Percentiles rank a stretch among this genome's conserved stretches.
Evolutionary conservation across 78 protist genomes (phyloP).

Genomic region (Dictyostelium brefeldianum): DNA sequence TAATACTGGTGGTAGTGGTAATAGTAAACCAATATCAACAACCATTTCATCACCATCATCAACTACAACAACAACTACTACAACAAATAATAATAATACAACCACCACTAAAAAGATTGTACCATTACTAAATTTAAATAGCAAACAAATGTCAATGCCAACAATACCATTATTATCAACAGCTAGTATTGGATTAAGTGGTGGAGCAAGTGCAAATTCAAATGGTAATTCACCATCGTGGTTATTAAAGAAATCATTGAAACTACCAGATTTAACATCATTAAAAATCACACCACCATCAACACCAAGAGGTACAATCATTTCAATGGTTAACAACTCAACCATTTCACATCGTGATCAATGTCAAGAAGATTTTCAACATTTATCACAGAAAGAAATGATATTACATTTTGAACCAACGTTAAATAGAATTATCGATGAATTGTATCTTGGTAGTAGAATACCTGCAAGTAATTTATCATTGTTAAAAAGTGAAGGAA

Average conservation of each 20-base stretch:
- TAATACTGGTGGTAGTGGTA: not conserved
- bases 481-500: slow-evolving; percentile 48
- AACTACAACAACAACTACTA: not conserved
- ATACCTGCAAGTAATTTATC: slow-evolving; percentile 49
- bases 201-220: not conserved
- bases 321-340: not conserved
- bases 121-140: slow-evolving; percentile 13
- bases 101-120: not conserved
- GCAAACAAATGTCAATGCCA: slow-evolving; percentile 59
- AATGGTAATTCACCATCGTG: not conserved
- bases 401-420: slow-evolving; percentile 63
- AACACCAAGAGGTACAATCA: not conserved
- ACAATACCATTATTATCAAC: not conserved
- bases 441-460: slow-evolving; percentile 49
- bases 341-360: slow-evolving; percentile 11
- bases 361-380: not conserved
- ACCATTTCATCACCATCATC: not conserved
- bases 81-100: not conserved
- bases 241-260: not conserved
- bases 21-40: not conserved
- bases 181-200: not conserved
- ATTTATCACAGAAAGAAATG: slow-evolving; percentile 6
- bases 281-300: slow-evolving; percentile 15
- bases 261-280: slow-evolving; percentile 10
- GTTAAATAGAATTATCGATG: slow-evolving; percentile 17